phyloP scores from a whole-genome alignment of 1,284 basidiomycete genomes.

The Fomitiporia mediterranea region DNA sequence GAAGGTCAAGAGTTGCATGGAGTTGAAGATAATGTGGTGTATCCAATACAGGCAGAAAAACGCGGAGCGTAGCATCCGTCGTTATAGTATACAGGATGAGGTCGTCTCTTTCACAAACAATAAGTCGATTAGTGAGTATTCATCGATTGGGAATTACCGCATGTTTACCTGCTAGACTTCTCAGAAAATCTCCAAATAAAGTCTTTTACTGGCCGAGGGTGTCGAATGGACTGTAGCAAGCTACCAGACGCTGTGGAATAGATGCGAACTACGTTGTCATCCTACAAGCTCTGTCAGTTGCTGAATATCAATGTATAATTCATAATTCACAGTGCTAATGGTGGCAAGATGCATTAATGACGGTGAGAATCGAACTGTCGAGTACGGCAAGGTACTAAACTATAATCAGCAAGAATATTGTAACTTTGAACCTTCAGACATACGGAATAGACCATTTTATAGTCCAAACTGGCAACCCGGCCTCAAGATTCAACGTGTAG shows the following conservation, averaged over 20 bases:
- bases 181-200: conserved; percentile 66
- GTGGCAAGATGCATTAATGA: conserved; percentile 71
- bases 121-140: conserved; percentile 8
- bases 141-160: conserved; percentile 10
- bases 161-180: conserved; percentile 59
- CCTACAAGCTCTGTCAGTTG: conserved; percentile 35
- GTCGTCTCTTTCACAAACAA: conserved; percentile 50
- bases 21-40: conserved; percentile 81
- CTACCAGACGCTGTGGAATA: conserved; percentile 70
- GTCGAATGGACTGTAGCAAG: conserved; percentile 58
- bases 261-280: conserved; percentile 53
- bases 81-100: conserved; percentile 75
- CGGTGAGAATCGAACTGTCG: conserved; percentile 59
- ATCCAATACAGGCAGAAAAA: conserved; percentile 87
- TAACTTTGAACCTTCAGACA: conserved; percentile 23
- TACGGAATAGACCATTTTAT: conserved; percentile 66
- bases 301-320: conserved; percentile 10
- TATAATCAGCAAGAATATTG: conserved; percentile 32
- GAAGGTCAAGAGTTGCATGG: conserved; percentile 69
- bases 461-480: conserved; percentile 77
- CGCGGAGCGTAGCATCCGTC: conserved; percentile 67
- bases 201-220: conserved; percentile 60
- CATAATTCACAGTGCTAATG: conserved; percentile 46
- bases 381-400: conserved; percentile 34
- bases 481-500: conserved; percentile 69